Base-by-base conservation (phyloP, 805 yeast genomes). In the Wickerhamomyces hampshirensis region DNA sequence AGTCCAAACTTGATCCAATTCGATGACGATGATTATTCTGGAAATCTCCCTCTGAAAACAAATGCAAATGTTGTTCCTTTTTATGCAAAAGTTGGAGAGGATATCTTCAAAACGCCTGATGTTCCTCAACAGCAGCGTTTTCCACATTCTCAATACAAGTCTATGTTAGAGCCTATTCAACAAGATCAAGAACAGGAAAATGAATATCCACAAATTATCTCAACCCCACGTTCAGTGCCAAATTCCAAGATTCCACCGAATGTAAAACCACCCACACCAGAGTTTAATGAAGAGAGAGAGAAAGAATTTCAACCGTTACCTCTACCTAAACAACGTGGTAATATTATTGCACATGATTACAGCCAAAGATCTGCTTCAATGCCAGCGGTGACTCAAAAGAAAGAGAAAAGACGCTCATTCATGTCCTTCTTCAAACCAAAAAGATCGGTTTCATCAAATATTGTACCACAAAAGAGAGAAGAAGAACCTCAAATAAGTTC, bases 1-100 rank as follows among this genome's bases (percentile, higher is more conserved):
- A 53, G 65, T 2, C 71, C 71, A 18, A 58, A 64, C 33, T 41
- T 66, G 23, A 63, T 66, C 14, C 63, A 66, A 36, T 40, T 66
- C 4, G 55, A 53, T 31, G 66, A 59, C 28, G 39, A n/a, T 38
- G n/a, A n/a, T n/a, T n/a, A n/a, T n/a, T n/a, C n/a, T n/a, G 21
- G 26, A n/a, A n/a, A 12, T 11, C n/a, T 24, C n/a, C 29, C 18
- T 6, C 23, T 15, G 5, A 18, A 51, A 34, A 58, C 60, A 5
- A 60, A 58, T 18, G 38, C 55, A 49, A 28, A 35, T 16, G 50
- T 5, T 19, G 13, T 13, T 16, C 28, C 9, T 12, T 10, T 14
- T 6, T 12, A 21, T 21, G 24, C 7, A 21, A 21, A 21, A 12
- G 9, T 7, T 16, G 21, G 7, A 9, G 38, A 31, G 9, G 53